Base-by-base conservation (phyloP, 108 stramenopile species). In the Skeletonema menzelii region DNA sequence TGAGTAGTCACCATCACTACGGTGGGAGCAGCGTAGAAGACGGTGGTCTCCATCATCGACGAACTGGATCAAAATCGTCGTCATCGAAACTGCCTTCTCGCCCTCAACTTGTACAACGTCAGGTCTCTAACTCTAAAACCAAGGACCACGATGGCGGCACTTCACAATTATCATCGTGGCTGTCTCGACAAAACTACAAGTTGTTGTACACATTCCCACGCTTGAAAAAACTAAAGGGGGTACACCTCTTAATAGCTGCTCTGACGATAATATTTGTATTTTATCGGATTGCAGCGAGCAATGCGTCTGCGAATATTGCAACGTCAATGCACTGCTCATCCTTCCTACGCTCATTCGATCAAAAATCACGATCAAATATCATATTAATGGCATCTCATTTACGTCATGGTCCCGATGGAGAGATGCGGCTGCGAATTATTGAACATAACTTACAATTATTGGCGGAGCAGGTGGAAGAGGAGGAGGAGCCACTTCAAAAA, bases 331-430 rank as follows among this genome's bases (percentile, higher is more conserved):
- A 7, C 1, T 53, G 49, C 8, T 53, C 49, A 53, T 53, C 49
- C 1, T 53, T 53, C 22, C 49, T 53, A 53, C 49, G 49, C 22
- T 53, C 49, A 24, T 22, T 24, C 8, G 17, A 53, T 0, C 22
- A 53, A 24, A 24, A 22, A 11, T 32, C 59, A 19, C 37, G 22
- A 24, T 31, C 59, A 30, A 60, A 30, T 30, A 30, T 40, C 4
- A 78, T 78, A 38, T 65, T 78, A 17, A 65, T 70, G 53, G 69
- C 77, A 17, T 78, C 77, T n/a, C 77, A 78, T 44, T 46, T 78
- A 19, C 77, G 77, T 28, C 70, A 70, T 19, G 56, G 69, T 30
- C 42, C 69, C 1, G 77, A 78, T 26, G 70, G 65, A 22, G 64
- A 70, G 27, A 49, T 78, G 8, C 56, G 77, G 13, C 47, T 78